These are phyloP conservation scores for Fistulinella staudtii DNA, from an alignment of 1,284 basidiomycete species.

Conservation along the genomic window DNA sequence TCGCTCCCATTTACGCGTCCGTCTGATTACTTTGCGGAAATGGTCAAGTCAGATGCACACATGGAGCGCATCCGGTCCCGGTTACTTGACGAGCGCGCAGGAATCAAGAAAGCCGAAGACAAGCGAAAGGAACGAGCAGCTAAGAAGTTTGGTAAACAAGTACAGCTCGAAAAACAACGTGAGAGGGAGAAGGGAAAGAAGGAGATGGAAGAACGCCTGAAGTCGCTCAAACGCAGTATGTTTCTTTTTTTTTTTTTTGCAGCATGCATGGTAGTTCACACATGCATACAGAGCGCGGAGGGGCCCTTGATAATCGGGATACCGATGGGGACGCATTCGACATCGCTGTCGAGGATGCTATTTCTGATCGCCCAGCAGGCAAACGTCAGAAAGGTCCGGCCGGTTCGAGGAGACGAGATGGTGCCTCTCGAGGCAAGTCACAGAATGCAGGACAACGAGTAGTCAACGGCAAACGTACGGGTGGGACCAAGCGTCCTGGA, in stretches of 20 bases:
- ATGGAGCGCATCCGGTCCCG: conserved; percentile 96
- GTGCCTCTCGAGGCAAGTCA: conserved; percentile 10
- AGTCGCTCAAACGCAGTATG: conserved; percentile 83
- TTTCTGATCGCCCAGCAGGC: conserved; percentile 63
- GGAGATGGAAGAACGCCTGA: conserved; percentile 80
- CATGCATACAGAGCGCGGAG: conserved; percentile 65
- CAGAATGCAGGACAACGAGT: conserved; percentile 23
- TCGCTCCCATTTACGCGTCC: conserved; percentile 90
- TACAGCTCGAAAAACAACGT: conserved; percentile 82
- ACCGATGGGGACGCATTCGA: conserved; percentile 78
- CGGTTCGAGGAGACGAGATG: conserved; percentile 9
- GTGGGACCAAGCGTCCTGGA: conserved; percentile 50
- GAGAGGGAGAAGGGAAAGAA: conserved; percentile 74
- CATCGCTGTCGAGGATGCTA: conserved; percentile 81
- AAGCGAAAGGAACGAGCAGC: conserved; percentile 91
- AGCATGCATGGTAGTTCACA: not conserved
- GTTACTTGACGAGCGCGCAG: conserved; percentile 84
- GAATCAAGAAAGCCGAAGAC: conserved; percentile 89
- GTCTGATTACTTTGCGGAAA: conserved; percentile 95
- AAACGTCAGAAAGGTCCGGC: conserved; percentile 51
- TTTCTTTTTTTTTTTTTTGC: not conserved
- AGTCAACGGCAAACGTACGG: conserved; percentile 26
- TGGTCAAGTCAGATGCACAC: conserved; percentile 97
- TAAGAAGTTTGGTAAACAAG: conserved; percentile 98
- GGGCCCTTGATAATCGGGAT: conserved; percentile 71